Evolutionary conservation across 768 basidiomycete genomes (phyloP), one percentile per base, ranked within the genome.

Genomic region (Nidularia pulvinata): DNA sequence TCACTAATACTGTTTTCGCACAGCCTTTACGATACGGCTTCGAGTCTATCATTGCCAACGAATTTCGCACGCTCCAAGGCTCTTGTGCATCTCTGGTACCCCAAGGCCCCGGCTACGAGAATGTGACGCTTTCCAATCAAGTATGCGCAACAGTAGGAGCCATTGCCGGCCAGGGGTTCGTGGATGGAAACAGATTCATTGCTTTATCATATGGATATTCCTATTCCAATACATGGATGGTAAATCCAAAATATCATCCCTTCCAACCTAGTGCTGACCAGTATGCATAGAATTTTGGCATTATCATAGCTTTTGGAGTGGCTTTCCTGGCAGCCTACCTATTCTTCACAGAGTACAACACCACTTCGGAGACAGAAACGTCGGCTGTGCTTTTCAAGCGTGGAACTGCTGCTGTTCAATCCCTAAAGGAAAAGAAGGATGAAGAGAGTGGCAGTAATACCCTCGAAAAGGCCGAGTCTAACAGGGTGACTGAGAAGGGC

Each of bases 101-200:
- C 4, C 75, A 71, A 3, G 88, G 88, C 0, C 71, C 86, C 0
- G 82, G 82, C 1, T 91, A 91, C 56, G 81, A 81, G 57, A 71
- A 72, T 22, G 64, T 86, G 42, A 65, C 74, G 3, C 57, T 87
- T 10, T 66, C 59, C 1, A 91, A 93, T 63, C 91, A 93, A 68
- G 86, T 87, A 1, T 95, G 93, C 65, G 78, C 89, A 2, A 78
- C 85, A 0, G 74, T 86, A 5, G 92, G 93, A 5, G 77, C 86
- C 1, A 61, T 77, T 3, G 59, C 85, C 0, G 92, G 91, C 1
- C 75, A 84, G 51, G 62, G 66, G n/a, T 66, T 58, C 10, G 91
- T 95, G 36, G 61, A 77, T 32, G 93, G 93, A 5, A 76, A 78
- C 35, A 58, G 58, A 2, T 96, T 73, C 54, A 57, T 69, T 64